Evolutionary conservation across 257 asterid genomes (phyloP).

Genomic region (Solanum bulbocastanum): DNA sequence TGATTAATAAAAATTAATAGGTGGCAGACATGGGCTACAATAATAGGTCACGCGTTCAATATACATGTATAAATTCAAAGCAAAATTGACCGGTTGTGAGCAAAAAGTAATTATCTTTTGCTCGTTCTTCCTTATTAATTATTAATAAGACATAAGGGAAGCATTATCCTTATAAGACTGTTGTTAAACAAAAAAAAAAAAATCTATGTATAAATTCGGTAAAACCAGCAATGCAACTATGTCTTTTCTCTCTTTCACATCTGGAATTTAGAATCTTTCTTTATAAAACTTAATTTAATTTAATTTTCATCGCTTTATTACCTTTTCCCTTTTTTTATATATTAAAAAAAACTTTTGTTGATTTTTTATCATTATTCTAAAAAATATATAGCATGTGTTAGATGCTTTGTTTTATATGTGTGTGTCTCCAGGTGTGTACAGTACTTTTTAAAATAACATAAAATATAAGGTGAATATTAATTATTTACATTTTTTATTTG

Average conservation of each 20-base stretch:
- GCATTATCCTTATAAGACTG: too few species aligned
- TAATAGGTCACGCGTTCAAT: fast-evolving
- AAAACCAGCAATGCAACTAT: not conserved
- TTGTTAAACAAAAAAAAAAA: too few species aligned
- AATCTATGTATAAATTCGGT: too few species aligned
- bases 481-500: too few species aligned
- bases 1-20: too few species aligned
- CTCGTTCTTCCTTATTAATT: too few species aligned
- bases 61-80: too few species aligned
- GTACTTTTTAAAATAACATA: not conserved
- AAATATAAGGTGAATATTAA: not conserved
- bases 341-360: not conserved
- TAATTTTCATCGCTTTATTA: not conserved
- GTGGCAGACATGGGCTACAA: fast-evolving
- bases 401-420: not conserved
- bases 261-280: not conserved
- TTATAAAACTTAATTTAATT: not conserved
- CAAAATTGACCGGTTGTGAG: fast-evolving
- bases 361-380: not conserved
- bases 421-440: not conserved
- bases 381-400: not conserved
- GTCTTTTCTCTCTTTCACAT: not conserved
- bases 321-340: not conserved
- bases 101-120: too few species aligned
- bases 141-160: fast-evolving